Evolutionary conservation across 2,329 filamentous ascomycete genomes (phyloP), one percentile per base, ranked within the genome.

Genomic region (Leptographium wingfieldii): DNA sequence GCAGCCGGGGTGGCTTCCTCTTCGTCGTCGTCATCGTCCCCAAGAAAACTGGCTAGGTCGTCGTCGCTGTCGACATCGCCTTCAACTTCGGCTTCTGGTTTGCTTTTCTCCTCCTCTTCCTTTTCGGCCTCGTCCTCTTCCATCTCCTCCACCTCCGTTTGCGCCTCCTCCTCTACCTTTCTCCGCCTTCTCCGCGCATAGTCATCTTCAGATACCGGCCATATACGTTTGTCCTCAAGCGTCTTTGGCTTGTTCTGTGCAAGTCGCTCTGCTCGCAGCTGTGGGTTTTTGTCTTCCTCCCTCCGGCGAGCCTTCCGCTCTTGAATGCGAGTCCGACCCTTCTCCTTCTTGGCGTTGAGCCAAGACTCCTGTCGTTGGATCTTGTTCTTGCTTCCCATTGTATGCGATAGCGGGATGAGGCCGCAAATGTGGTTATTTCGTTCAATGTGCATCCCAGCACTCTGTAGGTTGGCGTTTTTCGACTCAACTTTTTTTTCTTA

Each of bases 181-280:
- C 79, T 72, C 65, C 77, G 76, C 73, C 82, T 85, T 66, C 84
- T 69, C 67, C 80, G 76, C 65, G 83, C 79, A 59, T 74, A 79
- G 65, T 86, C 82, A 56, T 78, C 72, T 60, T 80, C 80, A 55
- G 85, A 85, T 56, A 92, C 85, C 67, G 96, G 92, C 90, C 90
- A 97, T 38, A 90, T 84, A 70, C 94, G 84, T 77, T 96, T 96
- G 67, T 85, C 83, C 67, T 96, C 92, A 61, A 96, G 80, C 0
- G 90, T 95, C 59, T 83, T 72, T 0, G 94, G 88, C 52, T 91
- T 80, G 74, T 96, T 96, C 65, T 81, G 83, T 62, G 84, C 84
- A 62, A 92, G 77, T 67, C 94, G 83, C 65, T 87, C 82, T 63
- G 83, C 83, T 66, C 84, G 84, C 62, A 96, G 73, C 61, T 83